A percentile compares a stretch with the other conserved stretches of the same genome.
phyloP scores from a whole-genome alignment of 2,329 filamentous ascomycete genomes.

The Paecilomyces sp. region DNA sequence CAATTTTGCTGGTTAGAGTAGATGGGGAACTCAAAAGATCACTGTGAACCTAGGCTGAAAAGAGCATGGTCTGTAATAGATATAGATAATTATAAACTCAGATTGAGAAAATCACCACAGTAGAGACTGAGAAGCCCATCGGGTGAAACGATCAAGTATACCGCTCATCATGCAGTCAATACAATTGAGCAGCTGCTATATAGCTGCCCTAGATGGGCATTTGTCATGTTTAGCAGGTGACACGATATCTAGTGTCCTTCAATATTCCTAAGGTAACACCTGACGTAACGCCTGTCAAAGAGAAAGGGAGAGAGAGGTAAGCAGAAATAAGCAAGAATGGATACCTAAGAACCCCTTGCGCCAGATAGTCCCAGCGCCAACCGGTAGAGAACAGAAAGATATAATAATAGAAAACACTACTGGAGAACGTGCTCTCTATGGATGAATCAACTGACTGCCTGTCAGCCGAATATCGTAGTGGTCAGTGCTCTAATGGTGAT shows the following conservation, averaged over 20 bases:
- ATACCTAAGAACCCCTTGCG: neutral
- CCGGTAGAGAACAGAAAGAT: neutral
- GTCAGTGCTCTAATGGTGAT: slow-evolving; percentile 8
- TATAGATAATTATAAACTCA: no score
- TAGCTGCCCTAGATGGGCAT: neutral
- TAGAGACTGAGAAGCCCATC: no score
- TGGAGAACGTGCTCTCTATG: neutral
- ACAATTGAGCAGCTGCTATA: no score
- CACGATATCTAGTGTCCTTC: neutral
- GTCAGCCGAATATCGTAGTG: neutral
- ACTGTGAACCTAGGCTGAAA: no score
- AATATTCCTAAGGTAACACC: no score
- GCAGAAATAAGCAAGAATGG: neutral
- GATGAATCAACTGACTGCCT: neutral
- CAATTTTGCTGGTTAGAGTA: no score
- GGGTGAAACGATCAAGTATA: neutral
- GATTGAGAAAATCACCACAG: no score
- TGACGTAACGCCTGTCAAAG: neutral
- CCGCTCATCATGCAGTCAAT: no score
- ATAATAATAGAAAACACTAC: neutral
- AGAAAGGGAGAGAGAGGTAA: neutral
- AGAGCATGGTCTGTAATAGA: no score
- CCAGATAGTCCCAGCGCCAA: neutral
- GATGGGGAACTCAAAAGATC: no score
- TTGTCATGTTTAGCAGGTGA: neutral